Evolutionary conservation across 2,329 filamentous ascomycete genomes (phyloP).

Genomic region (Fusarium sp.): DNA sequence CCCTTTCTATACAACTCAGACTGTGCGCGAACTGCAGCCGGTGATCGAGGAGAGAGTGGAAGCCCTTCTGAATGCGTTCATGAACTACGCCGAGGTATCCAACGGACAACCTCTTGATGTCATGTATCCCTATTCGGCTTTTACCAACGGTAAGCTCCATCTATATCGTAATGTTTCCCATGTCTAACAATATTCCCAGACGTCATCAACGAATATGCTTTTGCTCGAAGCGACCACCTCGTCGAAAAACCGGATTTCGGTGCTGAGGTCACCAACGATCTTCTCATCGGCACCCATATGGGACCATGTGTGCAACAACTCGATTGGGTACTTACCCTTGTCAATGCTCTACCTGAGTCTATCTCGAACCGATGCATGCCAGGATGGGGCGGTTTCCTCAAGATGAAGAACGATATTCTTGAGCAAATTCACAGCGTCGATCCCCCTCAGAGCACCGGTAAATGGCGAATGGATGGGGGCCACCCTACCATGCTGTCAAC

Average conservation of each 20-base stretch:
- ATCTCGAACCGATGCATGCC: slow-evolving; percentile 51
- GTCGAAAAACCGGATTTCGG: slow-evolving; percentile 52
- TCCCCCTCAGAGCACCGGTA: slow-evolving; percentile 48
- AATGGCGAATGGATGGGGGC: slow-evolving; percentile 49
- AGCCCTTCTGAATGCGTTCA: slow-evolving; percentile 48
- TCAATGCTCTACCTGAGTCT: slow-evolving; percentile 51
- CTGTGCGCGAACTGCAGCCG: slow-evolving; percentile 52
- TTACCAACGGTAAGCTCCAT: slow-evolving; percentile 50
- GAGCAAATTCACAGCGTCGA: slow-evolving; percentile 52
- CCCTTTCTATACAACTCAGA: slow-evolving; percentile 53
- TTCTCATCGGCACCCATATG: slow-evolving; percentile 53
- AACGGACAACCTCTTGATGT: slow-evolving; percentile 48
- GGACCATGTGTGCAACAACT: slow-evolving; percentile 52
- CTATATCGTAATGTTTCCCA: not conserved
- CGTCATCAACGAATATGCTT: slow-evolving; percentile 55
- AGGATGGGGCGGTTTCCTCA: slow-evolving; percentile 53
- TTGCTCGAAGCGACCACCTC: slow-evolving; percentile 51
- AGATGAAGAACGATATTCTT: slow-evolving; percentile 54
- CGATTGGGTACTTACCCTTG: slow-evolving; percentile 50
- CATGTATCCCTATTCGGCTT: slow-evolving; percentile 53
- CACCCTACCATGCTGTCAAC: slow-evolving; percentile 53
- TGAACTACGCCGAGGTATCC: slow-evolving; percentile 43
- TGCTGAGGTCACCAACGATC: slow-evolving; percentile 50
- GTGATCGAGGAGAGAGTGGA: slow-evolving; percentile 52
- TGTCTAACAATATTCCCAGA: slow-evolving; percentile 40